Evolutionary conservation across 768 basidiomycete genomes (phyloP).

Genomic region (Roridomyces roridus): DNA sequence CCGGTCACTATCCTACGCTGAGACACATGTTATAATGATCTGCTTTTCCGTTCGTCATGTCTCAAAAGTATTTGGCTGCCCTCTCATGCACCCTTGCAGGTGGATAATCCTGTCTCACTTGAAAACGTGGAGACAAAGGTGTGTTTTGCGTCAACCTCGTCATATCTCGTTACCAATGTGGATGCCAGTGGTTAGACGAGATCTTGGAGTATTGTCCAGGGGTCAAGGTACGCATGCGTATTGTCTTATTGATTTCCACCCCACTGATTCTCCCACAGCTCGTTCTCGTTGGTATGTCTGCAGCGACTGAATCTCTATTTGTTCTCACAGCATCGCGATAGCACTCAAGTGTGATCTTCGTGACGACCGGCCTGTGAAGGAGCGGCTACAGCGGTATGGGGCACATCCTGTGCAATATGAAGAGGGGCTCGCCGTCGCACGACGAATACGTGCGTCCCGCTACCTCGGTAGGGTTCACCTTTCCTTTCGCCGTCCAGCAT

Average conservation of each 20-base stretch:
- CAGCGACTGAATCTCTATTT: slow-evolving; percentile 1
- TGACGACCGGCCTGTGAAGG: slow-evolving; percentile 77
- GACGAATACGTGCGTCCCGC: slow-evolving; percentile 90
- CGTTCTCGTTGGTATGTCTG: slow-evolving; percentile 82
- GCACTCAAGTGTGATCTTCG: slow-evolving; percentile 96
- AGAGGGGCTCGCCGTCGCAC: slow-evolving; percentile 85
- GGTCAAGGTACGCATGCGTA: slow-evolving; percentile 71
- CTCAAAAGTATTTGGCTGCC: slow-evolving; percentile 3
- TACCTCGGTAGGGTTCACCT: slow-evolving; percentile 75
- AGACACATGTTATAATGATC: slow-evolving; percentile 95
- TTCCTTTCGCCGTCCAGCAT: background rate
- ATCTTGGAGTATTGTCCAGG: slow-evolving; percentile 93
- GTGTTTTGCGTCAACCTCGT: background rate
- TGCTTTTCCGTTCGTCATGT: slow-evolving; percentile 82
- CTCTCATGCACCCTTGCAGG: slow-evolving; percentile 45
- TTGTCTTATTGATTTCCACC: slow-evolving; percentile 9
- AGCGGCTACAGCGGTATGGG: slow-evolving; percentile 74
- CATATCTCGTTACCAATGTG: slow-evolving; percentile 1
- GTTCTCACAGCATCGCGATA: slow-evolving; percentile 33
- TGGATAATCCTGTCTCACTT: slow-evolving; percentile 93
- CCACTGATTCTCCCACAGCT: slow-evolving; percentile 89
- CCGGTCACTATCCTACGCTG: slow-evolving; percentile 93
- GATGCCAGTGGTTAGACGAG: slow-evolving; percentile 87
- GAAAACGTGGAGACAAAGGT: slow-evolving; percentile 97
- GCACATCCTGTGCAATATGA: slow-evolving; percentile 87